phyloP scores from a whole-genome alignment of 108 stramenopile species.

The Conticribra guillardii region DNA sequence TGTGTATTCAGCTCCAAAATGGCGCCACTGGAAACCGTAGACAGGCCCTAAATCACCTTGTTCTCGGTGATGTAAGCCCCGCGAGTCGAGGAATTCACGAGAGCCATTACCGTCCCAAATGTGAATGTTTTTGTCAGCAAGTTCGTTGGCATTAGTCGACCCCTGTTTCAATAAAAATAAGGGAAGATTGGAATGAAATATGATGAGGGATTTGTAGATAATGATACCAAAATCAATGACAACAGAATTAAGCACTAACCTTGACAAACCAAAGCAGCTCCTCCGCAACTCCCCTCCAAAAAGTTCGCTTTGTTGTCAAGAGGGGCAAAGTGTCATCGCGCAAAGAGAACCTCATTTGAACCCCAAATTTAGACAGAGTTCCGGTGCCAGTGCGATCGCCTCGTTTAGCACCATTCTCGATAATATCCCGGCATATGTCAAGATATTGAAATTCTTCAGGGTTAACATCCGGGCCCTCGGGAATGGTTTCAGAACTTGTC shows the following conservation, averaged over 20 bases:
- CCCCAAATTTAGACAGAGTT: slow-evolving; percentile 96
- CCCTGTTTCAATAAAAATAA: slow-evolving; percentile 50
- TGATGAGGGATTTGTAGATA: no score
- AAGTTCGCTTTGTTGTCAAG: slow-evolving; percentile 98
- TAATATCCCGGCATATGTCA: slow-evolving; percentile 90
- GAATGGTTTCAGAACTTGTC: slow-evolving; percentile 17
- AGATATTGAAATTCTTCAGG: slow-evolving; percentile 96
- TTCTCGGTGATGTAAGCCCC: slow-evolving; percentile 95
- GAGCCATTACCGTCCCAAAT: slow-evolving; percentile 99
- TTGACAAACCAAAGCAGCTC: slow-evolving; percentile 98
- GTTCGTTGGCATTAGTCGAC: slow-evolving; percentile 94
- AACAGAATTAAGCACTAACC: no score
- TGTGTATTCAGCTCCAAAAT: slow-evolving; percentile 97
- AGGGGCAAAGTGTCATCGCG: slow-evolving; percentile 92
- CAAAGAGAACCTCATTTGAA: slow-evolving; percentile 96
- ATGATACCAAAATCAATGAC: no score
- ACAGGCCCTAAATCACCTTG: slow-evolving; percentile 99
- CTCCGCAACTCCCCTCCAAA: slow-evolving; percentile 99
- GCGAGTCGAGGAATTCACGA: slow-evolving; percentile 95
- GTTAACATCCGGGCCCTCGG: slow-evolving; percentile 65
- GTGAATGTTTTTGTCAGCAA: slow-evolving; percentile 94
- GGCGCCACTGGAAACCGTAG: slow-evolving; percentile 99
- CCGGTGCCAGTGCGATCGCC: slow-evolving; percentile 99
- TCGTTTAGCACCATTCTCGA: slow-evolving; percentile 88
- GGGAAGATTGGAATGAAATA: background rate